Base-by-base conservation (phyloP, 2,329 filamentous ascomycete species). In the Fusarium decemcellulare region DNA sequence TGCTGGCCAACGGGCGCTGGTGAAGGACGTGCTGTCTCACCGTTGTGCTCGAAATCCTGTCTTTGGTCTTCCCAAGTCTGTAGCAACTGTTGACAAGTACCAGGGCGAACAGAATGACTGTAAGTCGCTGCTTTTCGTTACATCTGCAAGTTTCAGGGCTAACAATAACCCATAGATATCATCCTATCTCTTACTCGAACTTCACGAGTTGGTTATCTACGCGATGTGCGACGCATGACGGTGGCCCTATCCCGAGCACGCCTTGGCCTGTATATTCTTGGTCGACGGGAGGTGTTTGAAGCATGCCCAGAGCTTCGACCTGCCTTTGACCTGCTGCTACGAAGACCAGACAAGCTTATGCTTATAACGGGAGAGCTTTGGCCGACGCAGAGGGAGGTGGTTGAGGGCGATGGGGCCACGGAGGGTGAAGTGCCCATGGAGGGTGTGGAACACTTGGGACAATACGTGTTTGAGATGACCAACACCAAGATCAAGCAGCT, bases 81-180 rank as follows among this genome's bases (percentile, higher is more conserved):
- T 99, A 30, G 95, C 93, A 5, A 99, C 97, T 6, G 95, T 99
- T 68, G 96, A 99, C 83, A 98, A 97, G 80, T 99, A 98, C 76
- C 96, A 99, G 83, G 97, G 96, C 78, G 96, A 99, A 84, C 96
- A 99, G 81, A 99, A 99, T 81, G 96, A 99, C 77, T 98, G 93
- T 96, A 86, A 86, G 92, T 89, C 59, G 16, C 36, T 12, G 48
- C 29, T 39, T 30, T 36, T 7, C 7, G 15, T 9, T 5, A 3
- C 52, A n/a, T 27, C 15, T 11, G 16, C n/a, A 12, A 4, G 9
- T 10, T 7, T 23, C 27, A 23, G 27, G 47, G 59, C 75, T 79
- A 63, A 78, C 61, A 36, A 16, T n/a, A 6, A 3, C 39, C 36
- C 36, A 23, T 63, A 96, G 93, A 98, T 76, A 90, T 99, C 72